A percentile compares a stretch with the other conserved stretches of the same genome.
Conservation (phyloP, 768 basidiomycete species). For the Pleurotus pulmonarius region DNA sequence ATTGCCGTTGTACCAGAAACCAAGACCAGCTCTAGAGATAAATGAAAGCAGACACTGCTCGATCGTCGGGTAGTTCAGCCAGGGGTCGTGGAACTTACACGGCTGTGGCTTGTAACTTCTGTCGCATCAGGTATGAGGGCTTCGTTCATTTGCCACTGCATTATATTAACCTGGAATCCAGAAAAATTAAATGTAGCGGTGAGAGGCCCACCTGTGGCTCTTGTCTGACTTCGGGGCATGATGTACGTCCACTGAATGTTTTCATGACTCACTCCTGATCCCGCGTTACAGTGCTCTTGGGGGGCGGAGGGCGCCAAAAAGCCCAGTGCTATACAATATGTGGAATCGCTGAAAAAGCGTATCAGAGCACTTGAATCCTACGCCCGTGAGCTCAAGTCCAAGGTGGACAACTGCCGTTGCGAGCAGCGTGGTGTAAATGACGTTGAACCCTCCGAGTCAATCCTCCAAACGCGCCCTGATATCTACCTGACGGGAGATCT, state of each 20-base stretch:
- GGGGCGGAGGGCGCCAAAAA: conserved; percentile 36
- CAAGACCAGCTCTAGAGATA: background rate
- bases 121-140: conserved; percentile 34
- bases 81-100: conserved; percentile 34
- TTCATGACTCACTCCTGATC: background rate
- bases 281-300: conserved; percentile 35
- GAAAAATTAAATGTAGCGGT: conserved; percentile 47
- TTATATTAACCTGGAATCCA: conserved; percentile 13
- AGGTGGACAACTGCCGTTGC: conserved; percentile 35
- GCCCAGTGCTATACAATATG: conserved; percentile 41
- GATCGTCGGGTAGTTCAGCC: conserved; percentile 17
- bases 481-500: conserved; percentile 18
- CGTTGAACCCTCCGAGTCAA: conserved; percentile 19
- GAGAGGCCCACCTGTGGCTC: conserved; percentile 38
- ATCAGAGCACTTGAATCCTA: conserved; percentile 36
- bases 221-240: conserved; percentile 33
- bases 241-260: conserved; percentile 21
- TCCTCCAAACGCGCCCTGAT: conserved; percentile 24
- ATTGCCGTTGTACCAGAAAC: too few species aligned
- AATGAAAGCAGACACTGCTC: conserved; percentile 21
- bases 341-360: conserved; percentile 40
- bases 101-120: conserved; percentile 33
- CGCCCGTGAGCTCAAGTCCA: conserved; percentile 35
- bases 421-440: conserved; percentile 30
- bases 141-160: background rate